phyloP scores from a whole-genome alignment of 2,329 filamentous ascomycete species.

The Ophiosphaerella korrae region DNA sequence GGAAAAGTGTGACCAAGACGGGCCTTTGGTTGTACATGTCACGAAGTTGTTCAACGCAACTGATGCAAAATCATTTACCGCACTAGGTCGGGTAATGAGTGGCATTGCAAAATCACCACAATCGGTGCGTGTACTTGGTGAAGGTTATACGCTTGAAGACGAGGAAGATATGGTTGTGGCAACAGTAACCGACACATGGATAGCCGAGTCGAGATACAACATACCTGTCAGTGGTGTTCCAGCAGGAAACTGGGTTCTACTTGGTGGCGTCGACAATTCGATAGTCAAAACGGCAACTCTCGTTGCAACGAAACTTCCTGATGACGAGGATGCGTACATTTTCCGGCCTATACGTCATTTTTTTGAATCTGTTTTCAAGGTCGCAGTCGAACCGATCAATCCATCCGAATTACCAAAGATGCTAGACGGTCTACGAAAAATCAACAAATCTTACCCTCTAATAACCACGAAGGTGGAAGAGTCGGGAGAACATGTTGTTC shows the following conservation, averaged over 20 bases:
- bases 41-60: conserved; percentile 91
- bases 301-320: conserved; percentile 76
- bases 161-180: conserved; percentile 95
- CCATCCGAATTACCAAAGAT: conserved; percentile 98
- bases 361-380: conserved; percentile 96
- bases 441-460: conserved; percentile 97
- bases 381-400: conserved; percentile 97
- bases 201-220: conserved; percentile 91
- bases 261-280: conserved; percentile 93
- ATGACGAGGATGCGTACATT: conserved; percentile 92
- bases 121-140: conserved; percentile 88
- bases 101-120: conserved; percentile 82
- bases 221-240: conserved; percentile 90
- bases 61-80: conserved; percentile 89
- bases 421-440: conserved; percentile 92
- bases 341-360: conserved; percentile 93
- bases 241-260: conserved; percentile 90
- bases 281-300: conserved; percentile 97
- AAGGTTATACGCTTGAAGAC: conserved; percentile 94
- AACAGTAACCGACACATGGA: conserved; percentile 83
- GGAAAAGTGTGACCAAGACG: conserved; percentile 82
- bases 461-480: conserved; percentile 98
- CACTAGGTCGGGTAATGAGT: conserved; percentile 90
- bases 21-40: conserved; percentile 87
- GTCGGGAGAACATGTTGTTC: conserved; percentile 91